phyloP scores from a whole-genome alignment of 2,329 filamentous ascomycete genomes.

The Fusarium sp. region DNA sequence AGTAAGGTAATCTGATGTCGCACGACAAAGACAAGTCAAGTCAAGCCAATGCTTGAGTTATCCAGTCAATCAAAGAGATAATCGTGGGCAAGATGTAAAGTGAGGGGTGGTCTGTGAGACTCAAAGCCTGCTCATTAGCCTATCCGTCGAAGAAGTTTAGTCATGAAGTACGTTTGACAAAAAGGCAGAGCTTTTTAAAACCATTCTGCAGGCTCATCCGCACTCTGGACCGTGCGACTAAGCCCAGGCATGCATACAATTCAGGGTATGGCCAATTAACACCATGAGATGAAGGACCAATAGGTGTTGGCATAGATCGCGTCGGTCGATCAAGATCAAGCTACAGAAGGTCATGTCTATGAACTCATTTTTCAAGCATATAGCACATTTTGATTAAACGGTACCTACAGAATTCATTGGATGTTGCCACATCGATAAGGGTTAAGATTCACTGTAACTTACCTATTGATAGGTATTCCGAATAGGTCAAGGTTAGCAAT shows the following conservation, averaged over 20 bases:
- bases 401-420: too few relatives aligned
- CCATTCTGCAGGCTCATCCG: neutral
- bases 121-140: neutral
- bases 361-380: neutral
- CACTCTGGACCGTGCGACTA: neutral
- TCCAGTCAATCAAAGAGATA: neutral
- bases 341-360: neutral
- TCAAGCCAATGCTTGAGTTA: constrained; percentile 5
- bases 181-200: neutral
- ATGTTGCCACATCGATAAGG: neutral
- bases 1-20: neutral
- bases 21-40: constrained; percentile 2
- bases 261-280: neutral
- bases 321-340: too few relatives aligned
- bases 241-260: neutral
- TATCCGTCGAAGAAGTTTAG: neutral
- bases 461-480: too few relatives aligned
- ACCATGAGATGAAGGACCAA: neutral
- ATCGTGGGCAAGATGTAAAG: neutral
- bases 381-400: too few relatives aligned
- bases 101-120: neutral
- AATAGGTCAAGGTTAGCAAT: neutral
- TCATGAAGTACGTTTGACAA: neutral
- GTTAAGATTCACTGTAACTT: neutral
- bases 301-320: neutral